A percentile compares a stretch with the other conserved stretches of the same genome.
Conservation (phyloP, 2,329 filamentous ascomycete species). For the Fusarium sambucinum region DNA sequence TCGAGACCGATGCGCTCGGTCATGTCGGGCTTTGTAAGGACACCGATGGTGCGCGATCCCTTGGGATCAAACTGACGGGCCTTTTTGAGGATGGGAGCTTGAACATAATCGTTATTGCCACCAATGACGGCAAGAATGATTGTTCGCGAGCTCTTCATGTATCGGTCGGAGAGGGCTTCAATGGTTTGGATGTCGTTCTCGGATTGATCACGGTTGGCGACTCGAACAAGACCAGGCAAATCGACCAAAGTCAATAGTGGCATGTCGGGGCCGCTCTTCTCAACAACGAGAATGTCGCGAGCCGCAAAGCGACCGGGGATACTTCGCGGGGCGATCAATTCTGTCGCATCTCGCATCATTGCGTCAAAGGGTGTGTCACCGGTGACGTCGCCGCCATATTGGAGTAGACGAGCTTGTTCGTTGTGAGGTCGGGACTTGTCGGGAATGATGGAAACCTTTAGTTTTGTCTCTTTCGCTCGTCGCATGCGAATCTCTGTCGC, state of each 20-base stretch:
- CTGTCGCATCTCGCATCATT: slow-evolving; percentile 64
- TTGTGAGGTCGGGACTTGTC: slow-evolving; percentile 61
- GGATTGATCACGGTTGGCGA: slow-evolving; percentile 66
- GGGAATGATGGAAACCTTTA: slow-evolving; percentile 67
- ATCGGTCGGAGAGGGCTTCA: slow-evolving; percentile 63
- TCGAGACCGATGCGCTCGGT: slow-evolving; percentile 66
- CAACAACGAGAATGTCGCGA: slow-evolving; percentile 67
- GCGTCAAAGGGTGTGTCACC: slow-evolving; percentile 61
- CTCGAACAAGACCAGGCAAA: slow-evolving; percentile 68
- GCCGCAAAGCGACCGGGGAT: slow-evolving; percentile 64
- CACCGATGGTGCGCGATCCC: slow-evolving; percentile 63
- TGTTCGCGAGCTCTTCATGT: slow-evolving; percentile 68
- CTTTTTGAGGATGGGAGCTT: slow-evolving; percentile 64
- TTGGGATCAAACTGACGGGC: slow-evolving; percentile 63
- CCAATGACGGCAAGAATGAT: slow-evolving; percentile 68
- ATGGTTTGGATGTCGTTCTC: slow-evolving; percentile 66
- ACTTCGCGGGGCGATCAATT: slow-evolving; percentile 64
- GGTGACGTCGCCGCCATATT: slow-evolving; percentile 62
- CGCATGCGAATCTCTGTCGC: slow-evolving; percentile 70
- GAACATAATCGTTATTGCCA: slow-evolving; percentile 67
- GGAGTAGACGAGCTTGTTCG: slow-evolving; percentile 61
- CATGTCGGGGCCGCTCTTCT: slow-evolving; percentile 69
- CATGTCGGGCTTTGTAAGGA: slow-evolving; percentile 66
- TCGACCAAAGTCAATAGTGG: slow-evolving; percentile 72
- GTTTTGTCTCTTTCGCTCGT: slow-evolving; percentile 57